These are phyloP conservation scores for Botrytis elliptica DNA, from an alignment of 2,329 filamentous ascomycete species.

Conservation along the genomic window DNA sequence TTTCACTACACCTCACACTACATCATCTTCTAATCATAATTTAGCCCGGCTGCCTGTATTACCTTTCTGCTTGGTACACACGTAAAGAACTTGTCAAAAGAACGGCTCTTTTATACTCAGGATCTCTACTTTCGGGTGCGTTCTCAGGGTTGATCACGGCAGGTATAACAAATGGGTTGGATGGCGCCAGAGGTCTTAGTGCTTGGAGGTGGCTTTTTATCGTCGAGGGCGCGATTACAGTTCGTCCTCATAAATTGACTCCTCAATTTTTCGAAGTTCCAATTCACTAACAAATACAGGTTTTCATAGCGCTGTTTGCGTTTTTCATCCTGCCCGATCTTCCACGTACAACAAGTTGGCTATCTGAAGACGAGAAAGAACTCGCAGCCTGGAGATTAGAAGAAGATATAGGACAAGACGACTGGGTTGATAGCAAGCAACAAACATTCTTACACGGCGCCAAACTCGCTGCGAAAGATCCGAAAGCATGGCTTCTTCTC, in stretches of 20 bases:
- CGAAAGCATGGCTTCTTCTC: constrained; percentile 19
- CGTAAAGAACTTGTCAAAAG: constrained; percentile 46
- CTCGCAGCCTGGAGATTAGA: constrained; percentile 39
- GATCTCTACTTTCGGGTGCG: constrained; percentile 46
- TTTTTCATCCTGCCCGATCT: constrained; percentile 51
- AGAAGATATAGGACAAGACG: constrained; percentile 21
- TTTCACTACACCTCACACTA: background rate
- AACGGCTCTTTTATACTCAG: constrained; percentile 48
- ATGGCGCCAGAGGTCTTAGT: constrained; percentile 47
- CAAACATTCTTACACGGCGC: constrained; percentile 18
- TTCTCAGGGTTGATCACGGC: constrained; percentile 53
- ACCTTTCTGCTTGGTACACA: constrained; percentile 44
- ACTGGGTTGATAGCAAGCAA: constrained; percentile 20
- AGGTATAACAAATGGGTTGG: constrained; percentile 47
- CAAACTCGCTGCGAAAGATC: constrained; percentile 16
- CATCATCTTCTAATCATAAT: background rate
- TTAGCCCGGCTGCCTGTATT: constrained; percentile 24
- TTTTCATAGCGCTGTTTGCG: constrained; percentile 3
- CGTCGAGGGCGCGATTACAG: constrained; percentile 46
- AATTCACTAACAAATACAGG: background rate
- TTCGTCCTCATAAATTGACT: background rate
- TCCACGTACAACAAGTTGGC: constrained; percentile 52
- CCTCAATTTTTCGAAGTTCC: background rate
- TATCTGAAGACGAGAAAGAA: constrained; percentile 47
- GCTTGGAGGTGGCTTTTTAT: constrained; percentile 57